Conservation (phyloP, 1,284 basidiomycete species). For the Apiotrichum veenhuisii region DNA sequence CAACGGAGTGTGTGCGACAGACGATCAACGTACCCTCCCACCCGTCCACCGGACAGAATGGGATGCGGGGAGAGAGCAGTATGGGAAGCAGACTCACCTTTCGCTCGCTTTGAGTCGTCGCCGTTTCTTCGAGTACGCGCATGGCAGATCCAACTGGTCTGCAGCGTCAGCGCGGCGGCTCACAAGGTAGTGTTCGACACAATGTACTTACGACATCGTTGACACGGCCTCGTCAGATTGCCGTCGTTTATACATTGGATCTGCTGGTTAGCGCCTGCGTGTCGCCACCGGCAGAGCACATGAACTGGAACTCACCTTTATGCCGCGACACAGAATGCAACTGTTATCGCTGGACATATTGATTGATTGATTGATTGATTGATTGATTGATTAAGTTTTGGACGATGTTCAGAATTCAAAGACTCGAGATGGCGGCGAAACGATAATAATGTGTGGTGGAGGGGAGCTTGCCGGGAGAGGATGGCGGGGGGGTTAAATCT, state of each 20-base stretch:
- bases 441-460: too few species aligned
- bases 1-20: too few species aligned
- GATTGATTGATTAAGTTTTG: too few species aligned
- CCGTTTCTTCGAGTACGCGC: constrained; percentile 8
- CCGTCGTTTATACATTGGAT: constrained; percentile 4
- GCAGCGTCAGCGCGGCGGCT: background rate
- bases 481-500: too few species aligned
- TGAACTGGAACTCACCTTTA: constrained; percentile 7
- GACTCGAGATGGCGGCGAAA: too few species aligned
- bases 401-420: too few species aligned
- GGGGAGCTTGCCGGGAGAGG: too few species aligned
- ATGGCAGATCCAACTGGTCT: constrained; percentile 4
- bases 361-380: background rate
- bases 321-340: constrained; percentile 8
- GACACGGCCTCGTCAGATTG: background rate
- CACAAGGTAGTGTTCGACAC: background rate
- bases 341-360: background rate
- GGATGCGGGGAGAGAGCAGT: too few species aligned
- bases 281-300: too few species aligned
- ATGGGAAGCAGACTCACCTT: too few species aligned
- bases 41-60: too few species aligned
- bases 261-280: background rate
- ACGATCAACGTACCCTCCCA: too few species aligned
- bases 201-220: background rate
- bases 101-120: background rate